phyloP scores from a whole-genome alignment of 2,329 filamentous ascomycete genomes.

The Beauveria caledonica region DNA sequence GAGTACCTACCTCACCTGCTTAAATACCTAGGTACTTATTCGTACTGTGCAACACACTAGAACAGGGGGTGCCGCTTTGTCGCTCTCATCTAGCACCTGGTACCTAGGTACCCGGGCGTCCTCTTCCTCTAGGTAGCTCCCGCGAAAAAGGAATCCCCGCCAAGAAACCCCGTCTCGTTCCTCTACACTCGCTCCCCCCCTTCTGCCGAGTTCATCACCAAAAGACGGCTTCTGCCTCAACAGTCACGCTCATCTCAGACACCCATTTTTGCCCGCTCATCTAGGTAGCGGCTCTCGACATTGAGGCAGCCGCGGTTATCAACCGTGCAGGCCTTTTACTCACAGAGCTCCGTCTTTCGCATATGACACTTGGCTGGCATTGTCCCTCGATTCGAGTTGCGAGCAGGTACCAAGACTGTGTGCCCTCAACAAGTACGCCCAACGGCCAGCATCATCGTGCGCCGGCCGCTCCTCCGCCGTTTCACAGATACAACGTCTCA shows the following conservation, averaged over 20 bases:
- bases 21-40: no score
- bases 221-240: neutral
- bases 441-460: constrained; percentile 1
- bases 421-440: neutral
- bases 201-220: neutral
- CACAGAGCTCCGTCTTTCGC: neutral
- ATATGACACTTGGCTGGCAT: neutral
- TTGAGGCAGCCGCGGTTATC: constrained; percentile 1
- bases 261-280: neutral
- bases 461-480: constrained; percentile 4
- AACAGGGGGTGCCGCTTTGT: no score
- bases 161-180: neutral
- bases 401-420: neutral
- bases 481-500: neutral
- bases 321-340: constrained; percentile 3
- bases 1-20: no score
- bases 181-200: neutral
- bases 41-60: no score
- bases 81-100: no score
- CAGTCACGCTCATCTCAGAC: neutral
- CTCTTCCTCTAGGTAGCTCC: neutral
- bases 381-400: neutral
- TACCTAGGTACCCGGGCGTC: neutral
- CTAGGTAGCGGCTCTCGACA: neutral
- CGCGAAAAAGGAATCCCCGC: neutral